These are phyloP conservation scores for Acrodontium crateriforme DNA, from an alignment of 2,329 filamentous ascomycete species.

Conservation along the genomic window DNA sequence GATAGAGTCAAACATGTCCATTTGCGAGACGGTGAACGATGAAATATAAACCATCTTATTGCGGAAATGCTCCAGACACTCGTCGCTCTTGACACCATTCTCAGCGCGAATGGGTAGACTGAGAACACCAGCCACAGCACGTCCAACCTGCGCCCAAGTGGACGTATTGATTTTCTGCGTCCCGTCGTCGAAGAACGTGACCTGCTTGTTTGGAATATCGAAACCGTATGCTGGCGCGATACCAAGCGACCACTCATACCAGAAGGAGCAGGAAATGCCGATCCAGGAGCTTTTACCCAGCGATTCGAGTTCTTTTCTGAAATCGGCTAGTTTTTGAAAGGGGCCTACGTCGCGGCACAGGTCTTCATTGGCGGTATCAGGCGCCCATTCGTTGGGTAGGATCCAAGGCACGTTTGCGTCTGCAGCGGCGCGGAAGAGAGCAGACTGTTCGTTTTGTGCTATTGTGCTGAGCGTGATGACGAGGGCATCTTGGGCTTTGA, in stretches of 20 bases:
- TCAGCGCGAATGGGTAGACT: conserved; percentile 25
- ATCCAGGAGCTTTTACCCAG: conserved; percentile 16
- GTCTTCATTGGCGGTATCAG: conserved; percentile 15
- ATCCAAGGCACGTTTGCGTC: conserved; percentile 26
- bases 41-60: conserved; percentile 39
- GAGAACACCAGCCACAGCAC: conserved; percentile 36
- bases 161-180: conserved; percentile 41
- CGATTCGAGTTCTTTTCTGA: conserved; percentile 13
- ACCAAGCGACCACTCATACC: conserved; percentile 27
- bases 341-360: conserved; percentile 11
- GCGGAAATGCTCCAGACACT: conserved; percentile 30
- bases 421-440: conserved; percentile 15
- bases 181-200: conserved; percentile 40
- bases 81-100: conserved; percentile 21
- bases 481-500: conserved; percentile 24
- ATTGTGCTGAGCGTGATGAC: conserved; percentile 12
- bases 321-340: conserved; percentile 4
- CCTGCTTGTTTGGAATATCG: conserved; percentile 20
- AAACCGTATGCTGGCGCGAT: conserved; percentile 23
- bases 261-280: conserved; percentile 18
- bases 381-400: conserved; percentile 26
- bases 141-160: conserved; percentile 44
- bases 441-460: conserved; percentile 9
- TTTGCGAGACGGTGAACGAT: conserved; percentile 47
- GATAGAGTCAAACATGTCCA: conserved; percentile 50